Base-by-base conservation (phyloP, 2,329 filamentous ascomycete genomes). In the Hawksworthiomyces lignivorus region DNA sequence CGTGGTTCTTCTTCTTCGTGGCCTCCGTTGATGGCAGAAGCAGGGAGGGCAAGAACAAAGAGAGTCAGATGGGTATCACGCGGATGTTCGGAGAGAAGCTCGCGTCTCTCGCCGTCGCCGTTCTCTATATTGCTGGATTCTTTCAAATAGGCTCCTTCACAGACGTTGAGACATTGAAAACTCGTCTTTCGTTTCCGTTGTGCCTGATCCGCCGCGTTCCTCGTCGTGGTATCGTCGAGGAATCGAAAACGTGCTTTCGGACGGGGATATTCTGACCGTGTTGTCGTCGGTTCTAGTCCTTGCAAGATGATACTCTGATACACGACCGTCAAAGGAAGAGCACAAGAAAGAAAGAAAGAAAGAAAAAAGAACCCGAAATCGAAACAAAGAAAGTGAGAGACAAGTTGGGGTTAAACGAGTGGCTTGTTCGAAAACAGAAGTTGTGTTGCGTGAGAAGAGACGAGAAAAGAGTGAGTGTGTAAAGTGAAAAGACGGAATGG, bases 91-190 rank as follows among this genome's bases (percentile, higher is more conserved):
- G 15, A 10, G 27, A 36, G 22, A 36, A 10, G 20, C 19, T 34
- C 11, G 19, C n/a, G 18, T 21, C 9, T 17, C 12, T 34, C n/a
- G 31, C 6, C 22, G 14, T 6, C 6, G 18, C 10, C 9, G 17
- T 34, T 22, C 14, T 10, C 1, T 24, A 6, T 24, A 12, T 15
- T 38, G 26, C 5, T 19, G 24, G 17, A 24, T n/a, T 45, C 36
- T 36, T 26, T 21, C 19, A 19, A 35, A 36, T 30, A 30, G 38
- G 21, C 34, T 19, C 30, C 5, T 28, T 47, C 36, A 45, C 19
- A 32, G n/a, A 31, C 33, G 42, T 39, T 28, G 32, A 45, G 41
- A 47, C 45, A 47, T 47, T 26, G 41, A 33, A 8, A 26, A 26
- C 24, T 26, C 24, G 24, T 26, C 24, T 12, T 8, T 26, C 24